A percentile compares a stretch with the other conserved stretches of the same genome.
These are phyloP conservation scores for Suillus plorans DNA, from an alignment of 768 basidiomycete genomes.

Conservation along the genomic window DNA sequence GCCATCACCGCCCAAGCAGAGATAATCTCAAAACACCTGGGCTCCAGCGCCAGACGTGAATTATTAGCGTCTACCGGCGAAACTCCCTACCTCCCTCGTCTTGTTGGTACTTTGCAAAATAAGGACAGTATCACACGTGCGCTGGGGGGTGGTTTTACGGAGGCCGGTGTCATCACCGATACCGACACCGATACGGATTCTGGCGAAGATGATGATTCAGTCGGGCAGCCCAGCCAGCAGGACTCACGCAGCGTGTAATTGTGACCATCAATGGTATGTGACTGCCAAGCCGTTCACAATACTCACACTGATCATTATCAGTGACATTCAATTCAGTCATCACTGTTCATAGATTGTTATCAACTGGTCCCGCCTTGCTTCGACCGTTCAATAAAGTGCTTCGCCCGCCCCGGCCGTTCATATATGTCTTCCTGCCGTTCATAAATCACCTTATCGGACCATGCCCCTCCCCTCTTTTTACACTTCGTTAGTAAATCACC, in stretches of 20 bases:
- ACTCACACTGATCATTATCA: not conserved
- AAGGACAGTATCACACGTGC: not conserved
- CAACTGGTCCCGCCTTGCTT: no score
- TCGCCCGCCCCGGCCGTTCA: not conserved
- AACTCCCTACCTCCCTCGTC: not conserved
- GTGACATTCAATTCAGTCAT: not conserved
- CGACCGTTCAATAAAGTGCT: not conserved
- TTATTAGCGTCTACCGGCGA: not conserved
- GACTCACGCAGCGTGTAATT: not conserved
- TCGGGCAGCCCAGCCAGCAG: not conserved
- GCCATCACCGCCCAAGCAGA: not conserved
- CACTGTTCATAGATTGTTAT: no score
- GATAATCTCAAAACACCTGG: no score
- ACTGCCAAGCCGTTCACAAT: not conserved
- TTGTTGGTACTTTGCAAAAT: not conserved
- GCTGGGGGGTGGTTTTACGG: not conserved
- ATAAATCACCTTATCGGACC: not conserved
- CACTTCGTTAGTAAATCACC: not conserved
- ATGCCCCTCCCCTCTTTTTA: not conserved
- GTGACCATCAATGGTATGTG: not conserved
- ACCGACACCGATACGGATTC: not conserved
- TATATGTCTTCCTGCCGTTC: not conserved
- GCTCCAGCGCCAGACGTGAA: not conserved
- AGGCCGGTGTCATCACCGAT: not conserved
- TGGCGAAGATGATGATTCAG: not conserved